Base-by-base conservation (phyloP, 257 asterid species). In the Salvia hispanica region DNA sequence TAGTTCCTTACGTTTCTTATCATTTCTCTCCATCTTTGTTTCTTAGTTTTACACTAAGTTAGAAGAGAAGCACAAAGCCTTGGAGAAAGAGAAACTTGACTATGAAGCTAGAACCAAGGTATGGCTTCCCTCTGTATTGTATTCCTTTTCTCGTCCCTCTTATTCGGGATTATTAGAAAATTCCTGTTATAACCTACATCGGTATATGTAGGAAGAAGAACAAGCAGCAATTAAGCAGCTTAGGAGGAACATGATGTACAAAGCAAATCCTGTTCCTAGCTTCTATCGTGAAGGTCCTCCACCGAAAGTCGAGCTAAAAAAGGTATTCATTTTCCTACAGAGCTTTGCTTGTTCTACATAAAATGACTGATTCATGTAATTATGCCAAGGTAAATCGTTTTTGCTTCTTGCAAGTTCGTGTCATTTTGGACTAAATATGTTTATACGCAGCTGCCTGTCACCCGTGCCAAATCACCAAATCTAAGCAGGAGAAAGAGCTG, bases 211-310 rank as follows among this genome's bases (percentile, higher is more conserved):
- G 98, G 97, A 92, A 82, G 98, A 92, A 73, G 96, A 85, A 63
- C 85, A 74, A 66, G 94, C 92, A 66, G 96, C 95, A 13, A 80
- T 92, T 72, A 89, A 78, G 86, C 98, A 92, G 87, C 82, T 92
- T 52, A 84, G 98, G 76, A 92, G 82, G 86, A 78, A 47, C 78
- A 89, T 88, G 98, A 64, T 59, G 47, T 78, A 77, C 78, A 90
- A 79, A 88, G 98, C 98, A 59, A 90, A 92, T 69, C 97, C 98
- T 60, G 97, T 92, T 78, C 97, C 98, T 64, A 90, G 34, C 72
- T 92, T 92, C 80, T 92, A 92, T 72, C 87, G 78, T 8, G 98
- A 90, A 79, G 98, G 96, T 47, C 97, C 98, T 62, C 96, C 97
- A 34, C 96, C 97, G 10, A 92, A 86, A 78, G 83, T 60, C 53